These are phyloP conservation scores for Parietichytrium sp. DNA, from an alignment of 108 stramenopile genomes.

Conservation along the genomic window DNA sequence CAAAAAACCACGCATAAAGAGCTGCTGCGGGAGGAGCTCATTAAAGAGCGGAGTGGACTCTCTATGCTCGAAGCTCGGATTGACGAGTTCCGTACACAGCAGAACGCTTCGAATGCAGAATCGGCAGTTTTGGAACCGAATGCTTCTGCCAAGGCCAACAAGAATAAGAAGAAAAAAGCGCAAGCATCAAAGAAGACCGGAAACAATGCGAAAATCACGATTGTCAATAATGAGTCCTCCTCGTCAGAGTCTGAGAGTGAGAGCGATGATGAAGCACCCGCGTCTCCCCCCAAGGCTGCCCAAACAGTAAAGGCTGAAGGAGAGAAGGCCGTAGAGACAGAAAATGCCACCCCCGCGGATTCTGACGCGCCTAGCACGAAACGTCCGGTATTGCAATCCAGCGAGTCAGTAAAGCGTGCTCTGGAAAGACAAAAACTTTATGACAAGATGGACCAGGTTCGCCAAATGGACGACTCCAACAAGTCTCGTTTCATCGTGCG, in stretches of 20 bases:
- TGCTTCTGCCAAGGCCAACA: not conserved
- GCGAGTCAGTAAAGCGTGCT: too few relatives aligned
- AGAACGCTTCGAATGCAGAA: not conserved
- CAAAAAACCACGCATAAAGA: slow-evolving; percentile 1
- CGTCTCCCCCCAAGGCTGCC: too few relatives aligned
- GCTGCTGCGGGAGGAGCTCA: not conserved
- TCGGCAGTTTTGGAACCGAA: not conserved
- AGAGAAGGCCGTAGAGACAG: not conserved
- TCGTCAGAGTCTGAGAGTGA: not conserved
- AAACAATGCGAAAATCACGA: not conserved
- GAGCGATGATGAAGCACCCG: not conserved
- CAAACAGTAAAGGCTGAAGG: not conserved
- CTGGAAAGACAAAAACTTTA: too few relatives aligned
- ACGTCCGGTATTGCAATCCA: too few relatives aligned
- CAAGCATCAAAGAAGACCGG: not conserved
- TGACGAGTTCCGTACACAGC: not conserved
- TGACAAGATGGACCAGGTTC: slow-evolving; percentile 17
- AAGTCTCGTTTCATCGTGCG: slow-evolving; percentile 15
- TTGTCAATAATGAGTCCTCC: not conserved
- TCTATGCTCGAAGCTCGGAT: not conserved
- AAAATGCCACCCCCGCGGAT: not conserved
- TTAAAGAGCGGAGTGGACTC: not conserved
- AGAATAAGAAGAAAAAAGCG: not conserved
- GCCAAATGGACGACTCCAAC: not conserved
- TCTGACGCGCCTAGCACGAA: too few relatives aligned